Percentiles rank a stretch among this genome's conserved stretches.
These are phyloP conservation scores for Citrullus amarus DNA, from an alignment of 306 rosid genomes.

Conservation along the genomic window DNA sequence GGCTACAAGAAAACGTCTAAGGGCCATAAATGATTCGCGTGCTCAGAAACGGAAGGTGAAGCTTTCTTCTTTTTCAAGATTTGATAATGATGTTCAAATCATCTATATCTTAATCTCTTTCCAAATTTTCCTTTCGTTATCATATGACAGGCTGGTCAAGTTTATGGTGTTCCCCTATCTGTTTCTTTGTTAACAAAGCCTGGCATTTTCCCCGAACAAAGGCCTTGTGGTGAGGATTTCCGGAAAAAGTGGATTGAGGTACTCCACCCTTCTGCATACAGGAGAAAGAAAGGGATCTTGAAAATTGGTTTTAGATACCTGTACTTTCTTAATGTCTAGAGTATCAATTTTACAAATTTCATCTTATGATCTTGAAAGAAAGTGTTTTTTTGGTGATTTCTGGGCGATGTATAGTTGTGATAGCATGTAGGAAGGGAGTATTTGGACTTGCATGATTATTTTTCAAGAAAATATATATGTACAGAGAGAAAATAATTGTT, in stretches of 20 bases:
- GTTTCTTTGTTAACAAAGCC: constrained; percentile 69
- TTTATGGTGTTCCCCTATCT: constrained; percentile 83
- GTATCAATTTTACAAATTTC: neutral
- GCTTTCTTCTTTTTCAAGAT: constrained; percentile 10
- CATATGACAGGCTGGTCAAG: constrained; percentile 84
- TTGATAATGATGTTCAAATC: neutral
- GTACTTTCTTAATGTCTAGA: neutral
- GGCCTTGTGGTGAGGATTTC: constrained; percentile 59
- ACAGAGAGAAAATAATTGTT: neutral
- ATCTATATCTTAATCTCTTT: neutral
- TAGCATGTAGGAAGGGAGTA: neutral
- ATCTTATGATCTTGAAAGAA: neutral
- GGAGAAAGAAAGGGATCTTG: neutral
- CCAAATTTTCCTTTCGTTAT: constrained; percentile 14
- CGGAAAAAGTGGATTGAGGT: constrained; percentile 97
- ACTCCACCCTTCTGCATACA: neutral
- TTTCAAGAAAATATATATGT: neutral
- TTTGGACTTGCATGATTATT: neutral
- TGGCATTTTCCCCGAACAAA: constrained; percentile 69
- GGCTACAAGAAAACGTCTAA: constrained; percentile 72
- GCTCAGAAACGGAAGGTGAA: constrained; percentile 91
- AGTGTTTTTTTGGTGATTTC: neutral
- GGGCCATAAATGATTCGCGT: constrained; percentile 95
- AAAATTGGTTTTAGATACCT: neutral
- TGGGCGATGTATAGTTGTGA: neutral